Base-by-base conservation (phyloP, 2,329 filamentous ascomycete genomes). In the Diaporthe capsici region DNA sequence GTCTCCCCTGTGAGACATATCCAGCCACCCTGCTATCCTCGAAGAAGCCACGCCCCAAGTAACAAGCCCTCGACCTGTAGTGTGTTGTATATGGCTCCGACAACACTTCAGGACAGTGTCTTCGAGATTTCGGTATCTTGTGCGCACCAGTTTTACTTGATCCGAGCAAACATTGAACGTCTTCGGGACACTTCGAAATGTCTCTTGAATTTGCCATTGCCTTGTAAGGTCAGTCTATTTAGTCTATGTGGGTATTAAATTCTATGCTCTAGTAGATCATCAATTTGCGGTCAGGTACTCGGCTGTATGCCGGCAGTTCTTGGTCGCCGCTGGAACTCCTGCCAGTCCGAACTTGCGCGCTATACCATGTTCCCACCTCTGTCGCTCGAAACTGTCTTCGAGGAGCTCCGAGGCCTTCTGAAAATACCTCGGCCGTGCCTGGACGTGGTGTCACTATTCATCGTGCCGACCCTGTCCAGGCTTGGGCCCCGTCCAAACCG, bases 381-480 rank as follows among this genome's bases (percentile, higher is more conserved):
- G 17, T 61, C 63, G 9, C 55, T 71, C 44, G 39, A 25, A 7
- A 73, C 28, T 9, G 73, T 53, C 67, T 70, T 51, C 7, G 73
- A 75, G 37, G 65, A 47, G n/a, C 76, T 77, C 55, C 74, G 58
- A 12, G 74, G 74, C 68, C 76, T 47, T n/a, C 75, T 70, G 39
- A 77, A 77, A 6, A 77, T 53, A 2, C 76, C 72, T 44, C 72
- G 55, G 4, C 67, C 60, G 53, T 57, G 67, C 55, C 53, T 60
- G 37, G 28, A n/a, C 8, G 71, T 73, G 28, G 28, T 28, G 31
- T 65, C 74, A 34, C 74, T 71, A 4, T 53, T 37, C 60, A 70
- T 37, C 60, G 44, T 70, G 7, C 47, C 65, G 13, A 70, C 15
- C 44, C 57, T 42, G 31, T 53, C 47, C 47, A 61, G 57, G 42